Percentiles rank a stretch among this genome's conserved stretches.
Evolutionary conservation across 306 rosid genomes (phyloP).

Genomic region (Cyamopsis tetragonoloba): DNA sequence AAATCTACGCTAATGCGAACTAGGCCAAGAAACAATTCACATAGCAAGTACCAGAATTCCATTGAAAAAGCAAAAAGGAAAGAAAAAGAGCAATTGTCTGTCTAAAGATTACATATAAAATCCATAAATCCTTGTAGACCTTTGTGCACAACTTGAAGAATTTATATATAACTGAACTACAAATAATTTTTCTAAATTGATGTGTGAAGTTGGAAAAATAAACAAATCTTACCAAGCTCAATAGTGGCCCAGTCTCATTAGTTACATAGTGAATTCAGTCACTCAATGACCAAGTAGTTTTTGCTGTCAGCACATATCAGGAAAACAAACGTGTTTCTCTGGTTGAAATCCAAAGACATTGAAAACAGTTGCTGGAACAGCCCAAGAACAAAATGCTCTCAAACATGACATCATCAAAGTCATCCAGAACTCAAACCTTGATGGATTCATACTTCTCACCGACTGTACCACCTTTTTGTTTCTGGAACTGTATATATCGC

Average conservation of each 20-base stretch:
- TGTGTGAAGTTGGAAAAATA: neutral
- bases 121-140: neutral
- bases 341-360: slow-evolving; percentile 24
- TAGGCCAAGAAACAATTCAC: neutral
- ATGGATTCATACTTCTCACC: slow-evolving; percentile 83
- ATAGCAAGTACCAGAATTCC: neutral
- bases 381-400: slow-evolving; percentile 21
- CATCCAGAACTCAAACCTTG: slow-evolving; percentile 46
- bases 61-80: neutral
- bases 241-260: neutral
- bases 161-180: slow-evolving; percentile 27
- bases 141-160: slow-evolving; percentile 19
- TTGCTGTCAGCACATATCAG: slow-evolving; percentile 21
- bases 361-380: slow-evolving; percentile 9
- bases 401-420: slow-evolving; percentile 2
- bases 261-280: slow-evolving; percentile 22
- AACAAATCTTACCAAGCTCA: neutral
- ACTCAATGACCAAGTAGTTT: slow-evolving; percentile 8
- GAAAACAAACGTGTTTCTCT: slow-evolving; percentile 24
- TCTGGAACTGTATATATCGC: slow-evolving; percentile 83
- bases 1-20: neutral
- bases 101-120: neutral
- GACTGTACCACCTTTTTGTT: slow-evolving; percentile 84
- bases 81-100: neutral
- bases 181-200: slow-evolving; percentile 13